Conservation (phyloP, 352 stramenopile species). For the Phytophthora meadii region DNA sequence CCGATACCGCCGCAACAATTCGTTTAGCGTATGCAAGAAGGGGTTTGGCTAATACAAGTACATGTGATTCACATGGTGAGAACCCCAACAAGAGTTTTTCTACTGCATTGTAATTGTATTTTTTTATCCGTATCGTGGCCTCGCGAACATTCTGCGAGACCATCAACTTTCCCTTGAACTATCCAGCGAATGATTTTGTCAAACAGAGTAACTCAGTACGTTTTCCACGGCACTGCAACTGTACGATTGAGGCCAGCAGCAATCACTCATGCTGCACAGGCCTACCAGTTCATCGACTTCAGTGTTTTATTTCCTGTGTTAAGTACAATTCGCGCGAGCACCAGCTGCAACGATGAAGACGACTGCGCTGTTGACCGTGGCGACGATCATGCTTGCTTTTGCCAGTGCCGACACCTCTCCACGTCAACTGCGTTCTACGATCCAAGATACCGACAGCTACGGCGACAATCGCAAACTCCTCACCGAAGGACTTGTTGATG, state of each 20-base stretch:
- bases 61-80: too few relatives aligned
- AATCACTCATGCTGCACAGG: background rate
- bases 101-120: too few relatives aligned
- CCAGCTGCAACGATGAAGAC: constrained; percentile 2
- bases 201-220: too few relatives aligned
- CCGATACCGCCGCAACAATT: too few relatives aligned
- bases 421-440: constrained; percentile 4
- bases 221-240: constrained; percentile 8
- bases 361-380: background rate
- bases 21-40: too few relatives aligned
- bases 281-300: background rate
- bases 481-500: background rate
- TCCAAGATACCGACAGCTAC: background rate
- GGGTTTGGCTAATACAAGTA: too few relatives aligned
- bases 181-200: too few relatives aligned
- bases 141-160: too few relatives aligned
- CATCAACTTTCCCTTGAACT: too few relatives aligned
- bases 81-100: too few relatives aligned
- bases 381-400: background rate
- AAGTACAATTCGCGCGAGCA: constrained; percentile 5
- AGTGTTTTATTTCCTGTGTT: background rate
- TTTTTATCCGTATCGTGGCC: too few relatives aligned
- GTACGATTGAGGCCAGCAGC: constrained; percentile 11
- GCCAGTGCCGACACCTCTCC: background rate
- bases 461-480: background rate